Base-by-base conservation (phyloP, 768 basidiomycete genomes). In the Tylopilus felleus region DNA sequence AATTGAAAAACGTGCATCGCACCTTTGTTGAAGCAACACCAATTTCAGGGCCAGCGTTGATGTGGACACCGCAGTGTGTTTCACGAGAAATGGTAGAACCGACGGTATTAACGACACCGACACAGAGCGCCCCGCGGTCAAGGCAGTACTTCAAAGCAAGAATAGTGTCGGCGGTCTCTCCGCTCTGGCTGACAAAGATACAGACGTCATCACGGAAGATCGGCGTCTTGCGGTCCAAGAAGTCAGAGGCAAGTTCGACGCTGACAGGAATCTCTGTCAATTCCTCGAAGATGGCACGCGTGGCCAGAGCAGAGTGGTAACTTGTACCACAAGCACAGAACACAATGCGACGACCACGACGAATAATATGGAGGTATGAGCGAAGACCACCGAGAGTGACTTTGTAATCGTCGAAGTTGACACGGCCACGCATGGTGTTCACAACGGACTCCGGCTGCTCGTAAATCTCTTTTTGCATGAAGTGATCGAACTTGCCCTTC, bases 401-500 rank as follows among this genome's bases (percentile, higher is more conserved):
- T 59, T 80, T 81, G 74, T 91, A 82, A 49, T 80, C 84, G 68
- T 98, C 97, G 63, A 99, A 99, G 81, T 97, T 98, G 78, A 99
- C 90, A 63, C 97, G 93, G 56, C 97, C 97, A 82, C 97, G 90
- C 97, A 99, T 99, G 47, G 97, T 99, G 82, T 99, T 99, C 74
- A 98, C 93, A 58, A 98, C 97, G 25, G 93, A 96, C 68, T 99
- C 97, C 47, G 97, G 96, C 72, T 98, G 96, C 69, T 98, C 92
- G 78, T 93, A 98, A 64, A 98, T 98, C 74, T 99, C 97, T 78
- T 99, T 99, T 72, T 98, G 96, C 97, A 99, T 99, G 77, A 99
- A 99, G 69, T 96, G 95, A 69, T 93, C 93, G 71, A 98, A 99
- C 73, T 94, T 93, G 69, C 97, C 97, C 81, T 99, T 99, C 97